Evolutionary conservation across 768 basidiomycete genomes (phyloP), one percentile per base, ranked within the genome.

Genomic region (Panus rudis): DNA sequence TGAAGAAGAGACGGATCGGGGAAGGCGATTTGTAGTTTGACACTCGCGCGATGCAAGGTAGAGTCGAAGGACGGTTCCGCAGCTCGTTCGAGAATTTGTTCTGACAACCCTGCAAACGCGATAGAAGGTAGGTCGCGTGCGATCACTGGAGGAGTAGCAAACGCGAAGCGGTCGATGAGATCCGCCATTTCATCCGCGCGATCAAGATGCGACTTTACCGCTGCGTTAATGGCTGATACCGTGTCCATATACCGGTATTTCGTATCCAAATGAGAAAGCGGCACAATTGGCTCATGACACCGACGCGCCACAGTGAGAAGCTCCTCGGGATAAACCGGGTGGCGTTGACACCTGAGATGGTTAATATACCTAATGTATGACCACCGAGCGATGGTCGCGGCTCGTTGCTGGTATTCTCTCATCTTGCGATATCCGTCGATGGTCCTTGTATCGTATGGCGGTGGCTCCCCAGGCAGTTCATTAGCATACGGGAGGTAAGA

Each of bases 1-100:
- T 96, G 92, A 6, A 96, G 71, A 24, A 94, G 70, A 4, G 82
- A 88, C 0, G 84, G 78, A 52, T 93, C 89, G 0, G 93, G 93
- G 60, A 97, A 96, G 2, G 91, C 92, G 42, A 97, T 90, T 52
- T 92, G 89, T 23, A 91, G 71, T 58, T 89, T 91, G 51, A 92
- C 89, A 31, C 74, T 78, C 1, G 83, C 64, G 20, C 67, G 72
- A 58, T 96, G 92, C 10, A 96, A 60, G 17, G 73, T 63, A 1
- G 66, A 64, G 55, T 92, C 91, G 54, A 92, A 86, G 13, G 66
- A 64, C 52, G 53, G 61, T 46, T 48, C 56, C 43, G 34, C 50
- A 17, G 55, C 37, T 24, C 51, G 16, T 13, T 42, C 45, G 17
- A 40, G 42, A 38, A 59, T 24, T 1, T 48, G 19, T 4, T 50